Base-by-base conservation (phyloP, 768 basidiomycete species). In the Rhizopogon salebrosus region DNA sequence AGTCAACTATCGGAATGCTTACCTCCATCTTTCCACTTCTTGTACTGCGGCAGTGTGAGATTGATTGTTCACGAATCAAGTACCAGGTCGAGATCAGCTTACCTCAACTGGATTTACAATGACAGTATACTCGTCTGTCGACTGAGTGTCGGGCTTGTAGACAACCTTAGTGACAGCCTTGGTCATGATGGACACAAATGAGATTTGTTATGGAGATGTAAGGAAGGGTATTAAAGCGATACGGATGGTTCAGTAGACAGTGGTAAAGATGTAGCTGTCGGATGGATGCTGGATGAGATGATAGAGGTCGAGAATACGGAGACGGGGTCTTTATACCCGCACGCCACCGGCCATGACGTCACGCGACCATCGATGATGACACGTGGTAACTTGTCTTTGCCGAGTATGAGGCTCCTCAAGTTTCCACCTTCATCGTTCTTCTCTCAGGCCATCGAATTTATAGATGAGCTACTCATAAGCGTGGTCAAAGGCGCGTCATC, bases 21-120 rank as follows among this genome's bases (percentile, higher is more conserved):
- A 90, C 90, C 89, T 78, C 87, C 89, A 9, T 71, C 77, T 68
- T 82, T 87, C 87, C 87, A 92, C 67, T 83, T 87, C 73, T 82
- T 81, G 68, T 71, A 88, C 89, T 90, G 57, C 52, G 24, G 13
- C 14, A 53, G 56, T 37, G 42, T 48, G 26, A 46, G 34, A 49
- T 23, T 22, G 39, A 60, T 45, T 59, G 55, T 40, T 24, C 16
- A 34, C 35, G 48, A 34, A 35, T 46, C 46, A 39, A 34, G 49
- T 24, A 42, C 41, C 49, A 43, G 55, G 40, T 29, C 36, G 45
- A 41, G n/a, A 40, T 41, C 7, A 26, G 59, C 77, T 20, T 57
- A 91, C 90, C 80, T 83, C 79, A 50, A 64, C 72, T 3, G 75
- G 74, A 64, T 89, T 79, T 39, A 91, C 83, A 57, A 92, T 76